A percentile compares a stretch with the other conserved stretches of the same genome.
Conservation (phyloP, 768 basidiomycete species). For the Amanita rubescens region DNA sequence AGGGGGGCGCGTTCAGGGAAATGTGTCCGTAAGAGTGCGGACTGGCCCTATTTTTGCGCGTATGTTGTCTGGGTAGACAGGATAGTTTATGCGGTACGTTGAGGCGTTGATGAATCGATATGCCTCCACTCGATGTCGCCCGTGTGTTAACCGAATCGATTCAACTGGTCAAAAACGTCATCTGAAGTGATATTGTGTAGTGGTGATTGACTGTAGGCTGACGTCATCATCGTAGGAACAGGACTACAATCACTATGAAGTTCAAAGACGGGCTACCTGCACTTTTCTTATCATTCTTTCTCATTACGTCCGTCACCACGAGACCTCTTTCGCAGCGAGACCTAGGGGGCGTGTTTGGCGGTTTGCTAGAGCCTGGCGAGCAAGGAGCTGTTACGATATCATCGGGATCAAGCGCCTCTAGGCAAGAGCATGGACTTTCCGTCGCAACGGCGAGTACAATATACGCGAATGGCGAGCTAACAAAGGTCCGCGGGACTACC, state of each 20-base stretch:
- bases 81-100: too few relatives aligned
- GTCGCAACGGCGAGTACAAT: not conserved
- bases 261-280: not conserved
- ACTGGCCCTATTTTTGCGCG: conserved; percentile 37
- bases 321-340: conserved; percentile 6
- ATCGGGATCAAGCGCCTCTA: not conserved
- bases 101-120: too few relatives aligned
- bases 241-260: conserved; percentile 1
- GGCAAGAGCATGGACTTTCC: not conserved
- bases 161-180: too few relatives aligned
- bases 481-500: not conserved
- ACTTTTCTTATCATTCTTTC: not conserved
- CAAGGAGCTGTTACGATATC: not conserved
- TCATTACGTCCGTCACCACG: not conserved
- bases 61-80: conserved; percentile 4
- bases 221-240: conserved; percentile 1
- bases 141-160: too few relatives aligned
- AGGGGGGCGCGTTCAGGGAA: conserved; percentile 54
- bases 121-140: too few relatives aligned
- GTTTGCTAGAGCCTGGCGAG: not conserved
- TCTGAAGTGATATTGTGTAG: too few relatives aligned
- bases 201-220: too few relatives aligned
- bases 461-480: not conserved
- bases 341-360: conserved; percentile 16
- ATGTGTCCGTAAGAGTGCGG: conserved; percentile 61